Evolutionary conservation across 805 yeast species (phyloP).

Genomic region (Wickerhamiella sorbophila): DNA sequence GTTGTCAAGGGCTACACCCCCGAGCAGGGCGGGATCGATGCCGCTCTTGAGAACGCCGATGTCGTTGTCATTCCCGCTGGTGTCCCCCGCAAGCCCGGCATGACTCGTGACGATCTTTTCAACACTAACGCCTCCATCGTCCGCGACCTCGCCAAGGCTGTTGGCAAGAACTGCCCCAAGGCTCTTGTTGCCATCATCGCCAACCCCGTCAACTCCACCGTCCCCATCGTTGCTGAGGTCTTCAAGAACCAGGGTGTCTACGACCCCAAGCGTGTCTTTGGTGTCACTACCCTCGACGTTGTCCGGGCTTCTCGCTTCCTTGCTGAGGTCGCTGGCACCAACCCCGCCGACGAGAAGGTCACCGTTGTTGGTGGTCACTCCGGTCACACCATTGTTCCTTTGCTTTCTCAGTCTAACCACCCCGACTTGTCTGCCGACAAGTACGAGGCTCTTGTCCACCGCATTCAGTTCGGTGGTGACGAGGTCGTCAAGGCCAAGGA

Average conservation of each 20-base stretch:
- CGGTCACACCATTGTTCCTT: constrained; percentile 86
- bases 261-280: constrained; percentile 62
- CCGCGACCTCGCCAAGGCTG: constrained; percentile 54
- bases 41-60: constrained; percentile 66
- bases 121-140: constrained; percentile 73
- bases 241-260: constrained; percentile 52
- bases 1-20: constrained; percentile 48
- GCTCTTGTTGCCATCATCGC: constrained; percentile 75
- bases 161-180: constrained; percentile 55
- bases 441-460: constrained; percentile 44
- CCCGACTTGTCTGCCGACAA: constrained; percentile 27
- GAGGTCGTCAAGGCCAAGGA: constrained; percentile 92
- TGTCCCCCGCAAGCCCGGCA: constrained; percentile 86
- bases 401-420: constrained; percentile 35
- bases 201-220: constrained; percentile 89
- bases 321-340: constrained; percentile 36
- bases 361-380: constrained; percentile 92
- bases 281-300: constrained; percentile 78
- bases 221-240: constrained; percentile 75
- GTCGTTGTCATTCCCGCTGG: constrained; percentile 87
- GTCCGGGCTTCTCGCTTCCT: constrained; percentile 79
- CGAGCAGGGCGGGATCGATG: constrained; percentile 42
- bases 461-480: constrained; percentile 95
- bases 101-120: constrained; percentile 85
- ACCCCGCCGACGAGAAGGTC: constrained; percentile 38